Base-by-base conservation (phyloP, 805 yeast genomes). In the Lipomyces lipofer region DNA sequence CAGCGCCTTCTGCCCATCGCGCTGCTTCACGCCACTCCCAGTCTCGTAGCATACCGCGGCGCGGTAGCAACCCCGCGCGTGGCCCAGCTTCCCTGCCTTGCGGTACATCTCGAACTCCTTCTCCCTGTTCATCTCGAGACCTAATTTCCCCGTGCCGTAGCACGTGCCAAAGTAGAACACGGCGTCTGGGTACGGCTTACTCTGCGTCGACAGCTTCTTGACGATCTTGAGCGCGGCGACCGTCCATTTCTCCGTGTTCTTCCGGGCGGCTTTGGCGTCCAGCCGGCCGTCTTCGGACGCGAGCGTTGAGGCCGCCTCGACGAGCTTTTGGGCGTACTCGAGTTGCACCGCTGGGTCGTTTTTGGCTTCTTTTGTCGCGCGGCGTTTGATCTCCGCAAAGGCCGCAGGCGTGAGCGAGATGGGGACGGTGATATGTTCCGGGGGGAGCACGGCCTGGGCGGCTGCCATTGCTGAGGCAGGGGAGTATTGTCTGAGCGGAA, bases 41-140 rank as follows among this genome's bases (percentile, higher is more conserved):
- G 84, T 73, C 66, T 87, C 94, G 63, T 77, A 77, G 64, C 88
- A 81, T 29, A 85, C 85, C 0, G 86, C 94, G 0, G 83, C 78
- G 46, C 92, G 71, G 70, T 84, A 86, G 54, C 83, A 76, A 8
- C 87, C 85, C 50, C 79, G 79, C 0, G 82, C 75, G 63, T 83
- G 83, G 19, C 79, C 77, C 39, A 75, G 75, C 44, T 73, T 72
- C 4, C 88, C 85, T 0, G 89, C 85, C 54, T 78, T 79, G 28
- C 69, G 62, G 67, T 85, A 86, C 47, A 76, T 72, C 56, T 80
- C 81, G 63, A 80, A 82, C 2, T 91, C 90, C 62, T 78, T 78
- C 38, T 67, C 74, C 62, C 80, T 82, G 69, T 85, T 83, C 53
- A 75, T 73, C 15, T 78, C 81, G 13, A 82, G 71, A 8, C 82